Evolutionary conservation across 331 rosid species (phyloP).

Genomic region (Quercus lobata): DNA sequence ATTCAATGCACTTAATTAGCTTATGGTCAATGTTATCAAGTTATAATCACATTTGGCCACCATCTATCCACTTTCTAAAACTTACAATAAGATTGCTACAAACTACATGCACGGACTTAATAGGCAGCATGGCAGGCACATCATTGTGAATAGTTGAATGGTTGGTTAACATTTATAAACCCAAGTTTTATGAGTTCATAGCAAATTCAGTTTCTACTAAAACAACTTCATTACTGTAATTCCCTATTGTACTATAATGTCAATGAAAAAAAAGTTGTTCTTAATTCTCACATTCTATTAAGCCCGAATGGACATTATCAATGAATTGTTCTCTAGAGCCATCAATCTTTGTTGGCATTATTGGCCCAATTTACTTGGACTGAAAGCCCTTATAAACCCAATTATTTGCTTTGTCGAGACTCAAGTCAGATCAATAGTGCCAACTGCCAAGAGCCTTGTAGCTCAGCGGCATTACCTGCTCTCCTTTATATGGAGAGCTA

Average conservation of each 20-base stretch:
- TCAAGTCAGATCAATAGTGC: too few relatives aligned
- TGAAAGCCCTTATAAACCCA: not conserved
- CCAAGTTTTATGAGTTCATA: not conserved
- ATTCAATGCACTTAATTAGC: not conserved
- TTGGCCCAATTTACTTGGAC: not conserved
- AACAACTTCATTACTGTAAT: not conserved
- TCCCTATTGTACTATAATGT: not conserved
- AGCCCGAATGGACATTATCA: not conserved
- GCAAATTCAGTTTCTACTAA: not conserved
- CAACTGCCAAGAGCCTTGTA: too few relatives aligned
- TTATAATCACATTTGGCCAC: not conserved
- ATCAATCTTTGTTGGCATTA: not conserved
- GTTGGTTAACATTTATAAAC: not conserved
- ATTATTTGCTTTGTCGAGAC: not conserved
- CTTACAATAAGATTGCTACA: not conserved
- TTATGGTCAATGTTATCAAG: too few relatives aligned
- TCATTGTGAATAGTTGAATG: not conserved
- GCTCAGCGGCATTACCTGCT: too few relatives aligned
- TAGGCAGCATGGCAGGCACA: not conserved
- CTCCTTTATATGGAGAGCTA: too few relatives aligned
- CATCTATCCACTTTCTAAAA: not conserved
- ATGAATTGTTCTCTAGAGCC: not conserved
- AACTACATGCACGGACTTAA: not conserved
- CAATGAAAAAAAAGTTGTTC: not conserved
- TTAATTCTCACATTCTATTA: not conserved